Base-by-base conservation (phyloP, 768 basidiomycete species). In the Lactarius vividus region DNA sequence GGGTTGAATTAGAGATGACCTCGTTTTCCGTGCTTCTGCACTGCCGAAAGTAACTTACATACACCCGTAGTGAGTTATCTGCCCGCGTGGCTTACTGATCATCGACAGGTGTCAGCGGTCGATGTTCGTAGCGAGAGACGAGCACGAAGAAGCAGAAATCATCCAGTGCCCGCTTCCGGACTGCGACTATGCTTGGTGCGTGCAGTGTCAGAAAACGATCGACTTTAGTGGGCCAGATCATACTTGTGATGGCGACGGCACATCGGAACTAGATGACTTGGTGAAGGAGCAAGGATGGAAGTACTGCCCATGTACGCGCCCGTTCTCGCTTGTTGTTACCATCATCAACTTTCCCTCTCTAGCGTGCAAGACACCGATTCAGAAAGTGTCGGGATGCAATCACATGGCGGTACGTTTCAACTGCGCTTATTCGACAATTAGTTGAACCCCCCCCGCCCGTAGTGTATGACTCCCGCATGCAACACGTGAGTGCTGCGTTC, bases 391-490 rank as follows among this genome's bases (percentile, higher is more conserved):
- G 18, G 85, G 85, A 2, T 87, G 85, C 60, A 81, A 85, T 64
- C 85, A 87, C 72, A 87, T 87, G 82, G 77, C 79, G 65, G 85
- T 85, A 35, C 75, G 84, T 69, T 61, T 59, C 29, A 35, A 58
- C 28, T 33, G 54, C 52, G 28, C 44, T n/a, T 28, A 5, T 28
- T 53, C 10, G 8, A 23, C 20, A 18, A 28, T 35, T 35, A 16
- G 9, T n/a, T 52, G 35, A 63, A 7, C 16, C 2, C 37, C 13
- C 33, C 13, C 29, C 40, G 20, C 18, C 16, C 20, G 29, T 4
- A 86, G 85, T 86, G 83, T 69, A 79, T 80, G 44, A 76, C 83
- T 1, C 83, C 84, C 1, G 83, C 81, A 20, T 87, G 85, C 73
- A 85, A 85, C 68, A 79, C 81, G 73, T 74, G 59, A 52, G 73